Evolutionary conservation across 306 rosid species (phyloP).

Genomic region (Glycyrrhiza uralensis): DNA sequence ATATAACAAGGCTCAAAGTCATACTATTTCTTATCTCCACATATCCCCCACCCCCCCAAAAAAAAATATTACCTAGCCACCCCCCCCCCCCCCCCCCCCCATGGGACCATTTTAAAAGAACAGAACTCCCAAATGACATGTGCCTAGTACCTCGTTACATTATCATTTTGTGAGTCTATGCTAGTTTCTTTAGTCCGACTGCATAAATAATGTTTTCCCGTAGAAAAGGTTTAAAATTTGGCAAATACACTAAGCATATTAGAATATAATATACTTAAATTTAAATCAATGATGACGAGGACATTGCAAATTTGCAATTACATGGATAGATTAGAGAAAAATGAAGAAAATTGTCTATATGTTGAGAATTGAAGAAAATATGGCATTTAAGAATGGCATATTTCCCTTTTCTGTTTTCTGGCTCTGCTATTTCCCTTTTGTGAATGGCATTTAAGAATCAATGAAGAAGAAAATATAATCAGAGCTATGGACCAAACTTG

Average conservation of each 20-base stretch:
- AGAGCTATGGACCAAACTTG: conserved; percentile 9
- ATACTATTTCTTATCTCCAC: not conserved
- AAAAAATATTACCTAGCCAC: not conserved
- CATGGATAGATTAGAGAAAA: not conserved
- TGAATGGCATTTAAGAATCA: conserved; percentile 20
- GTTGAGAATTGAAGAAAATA: not conserved
- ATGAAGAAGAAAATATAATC: not conserved
- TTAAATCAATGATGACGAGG: not conserved
- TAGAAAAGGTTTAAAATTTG: not conserved
- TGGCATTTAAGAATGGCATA: too few species aligned
- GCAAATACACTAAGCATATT: not conserved
- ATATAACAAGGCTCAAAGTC: not conserved
- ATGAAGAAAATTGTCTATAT: not conserved
- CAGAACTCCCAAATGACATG: not conserved
- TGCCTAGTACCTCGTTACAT: not conserved
- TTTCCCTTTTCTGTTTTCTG: not conserved
- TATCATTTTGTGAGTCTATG: not conserved
- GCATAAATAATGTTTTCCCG: not conserved
- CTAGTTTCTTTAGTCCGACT: not conserved
- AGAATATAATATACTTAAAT: not conserved
- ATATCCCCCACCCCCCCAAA: not conserved
- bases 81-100: not conserved
- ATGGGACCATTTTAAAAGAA: not conserved
- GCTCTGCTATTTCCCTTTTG: not conserved
- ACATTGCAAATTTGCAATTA: not conserved